Evolutionary conservation across 306 rosid species (phyloP).

Genomic region (Prunus fruticosa): DNA sequence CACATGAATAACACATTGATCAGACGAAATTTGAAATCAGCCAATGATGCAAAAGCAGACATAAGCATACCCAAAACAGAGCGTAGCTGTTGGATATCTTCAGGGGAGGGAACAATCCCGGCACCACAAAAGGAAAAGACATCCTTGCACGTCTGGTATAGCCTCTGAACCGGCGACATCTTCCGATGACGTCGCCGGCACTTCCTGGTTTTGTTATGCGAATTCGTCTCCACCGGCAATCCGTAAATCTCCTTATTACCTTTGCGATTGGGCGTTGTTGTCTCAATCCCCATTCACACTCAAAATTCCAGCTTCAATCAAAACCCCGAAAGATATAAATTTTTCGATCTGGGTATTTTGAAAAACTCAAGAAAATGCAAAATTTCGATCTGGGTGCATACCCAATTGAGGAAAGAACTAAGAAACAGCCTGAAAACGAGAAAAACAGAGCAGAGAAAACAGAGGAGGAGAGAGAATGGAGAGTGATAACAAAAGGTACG

Average conservation of each 20-base stretch:
- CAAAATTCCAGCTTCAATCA: slow-evolving; percentile 10
- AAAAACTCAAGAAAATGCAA: neutral
- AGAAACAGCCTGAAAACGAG: slow-evolving; percentile 2
- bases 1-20: neutral
- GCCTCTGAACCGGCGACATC: slow-evolving; percentile 69
- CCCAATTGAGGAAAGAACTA: slow-evolving; percentile 2
- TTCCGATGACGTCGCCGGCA: slow-evolving; percentile 69
- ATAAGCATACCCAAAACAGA: slow-evolving; percentile 66
- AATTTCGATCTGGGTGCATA: slow-evolving; percentile 21
- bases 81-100: slow-evolving; percentile 53
- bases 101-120: slow-evolving; percentile 58
- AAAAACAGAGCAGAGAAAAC: slow-evolving; percentile 19
- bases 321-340: neutral
- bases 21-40: neutral
- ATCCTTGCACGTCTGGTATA: slow-evolving; percentile 68
- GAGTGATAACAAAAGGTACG: neutral
- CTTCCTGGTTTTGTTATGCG: slow-evolving; percentile 51
- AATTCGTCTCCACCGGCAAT: slow-evolving; percentile 56
- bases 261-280: slow-evolving; percentile 54
- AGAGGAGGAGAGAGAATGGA: slow-evolving; percentile 5
- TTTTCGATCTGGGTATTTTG: neutral
- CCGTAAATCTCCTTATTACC: slow-evolving; percentile 49
- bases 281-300: slow-evolving; percentile 84
- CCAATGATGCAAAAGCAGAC: neutral
- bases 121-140: slow-evolving; percentile 51